A percentile compares a stretch with the other conserved stretches of the same genome.
Evolutionary conservation across 75 land plant species (phyloP).

Genomic region (Pinus taeda): DNA sequence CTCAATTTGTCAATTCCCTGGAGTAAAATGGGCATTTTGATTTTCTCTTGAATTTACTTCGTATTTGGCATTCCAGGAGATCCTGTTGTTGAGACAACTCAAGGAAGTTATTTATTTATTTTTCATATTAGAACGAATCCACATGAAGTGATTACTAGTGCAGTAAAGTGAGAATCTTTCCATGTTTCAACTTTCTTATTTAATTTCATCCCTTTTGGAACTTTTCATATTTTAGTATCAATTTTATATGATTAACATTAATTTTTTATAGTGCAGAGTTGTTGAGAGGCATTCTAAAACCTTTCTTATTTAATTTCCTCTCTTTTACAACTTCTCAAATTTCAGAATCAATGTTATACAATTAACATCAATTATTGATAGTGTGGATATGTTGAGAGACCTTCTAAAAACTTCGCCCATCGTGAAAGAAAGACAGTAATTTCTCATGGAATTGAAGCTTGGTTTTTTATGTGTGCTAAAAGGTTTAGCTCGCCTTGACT

Average conservation of each 20-base stretch:
- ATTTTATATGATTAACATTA: background rate
- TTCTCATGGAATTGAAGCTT: background rate
- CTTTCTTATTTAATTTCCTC: too few species aligned
- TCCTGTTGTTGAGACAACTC: constrained; percentile 52
- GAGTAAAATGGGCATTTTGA: background rate
- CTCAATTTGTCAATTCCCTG: background rate
- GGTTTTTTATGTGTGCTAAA: background rate
- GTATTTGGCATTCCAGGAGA: constrained; percentile 42
- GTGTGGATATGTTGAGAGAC: constrained; percentile 64
- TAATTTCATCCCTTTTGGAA: background rate
- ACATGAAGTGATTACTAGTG: constrained; percentile 73
- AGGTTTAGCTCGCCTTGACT: background rate
- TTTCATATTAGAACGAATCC: constrained; percentile 71
- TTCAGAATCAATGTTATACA: background rate
- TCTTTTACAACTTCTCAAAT: background rate
- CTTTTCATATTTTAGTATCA: background rate
- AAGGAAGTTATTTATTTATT: constrained; percentile 59
- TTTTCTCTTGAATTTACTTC: background rate
- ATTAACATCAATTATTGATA: background rate
- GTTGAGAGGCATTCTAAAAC: too few species aligned
- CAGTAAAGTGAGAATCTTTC: constrained; percentile 56
- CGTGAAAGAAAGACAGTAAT: constrained; percentile 80
- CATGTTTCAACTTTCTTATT: background rate
- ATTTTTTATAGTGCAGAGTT: background rate
- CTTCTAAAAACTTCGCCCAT: constrained; percentile 64